Base-by-base conservation (phyloP, 148 eudicot genomes). In the Camellia sinensis region DNA sequence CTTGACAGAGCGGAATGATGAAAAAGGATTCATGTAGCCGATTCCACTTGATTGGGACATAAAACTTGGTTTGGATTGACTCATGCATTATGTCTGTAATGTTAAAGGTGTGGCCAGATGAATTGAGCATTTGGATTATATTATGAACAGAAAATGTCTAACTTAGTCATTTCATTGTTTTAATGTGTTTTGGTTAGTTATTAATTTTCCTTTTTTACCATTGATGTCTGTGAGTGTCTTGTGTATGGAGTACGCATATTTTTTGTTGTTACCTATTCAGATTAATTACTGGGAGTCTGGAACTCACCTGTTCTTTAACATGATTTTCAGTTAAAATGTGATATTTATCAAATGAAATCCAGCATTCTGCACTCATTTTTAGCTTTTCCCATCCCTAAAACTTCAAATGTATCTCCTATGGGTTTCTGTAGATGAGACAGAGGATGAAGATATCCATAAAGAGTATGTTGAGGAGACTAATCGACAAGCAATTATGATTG, bases 381-480 rank as follows among this genome's bases (percentile, higher is more conserved):
- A 41, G 70, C 29, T 68, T 63, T 19, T 79, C 61, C 41, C 18
- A 29, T 79, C 48, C 21, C 59, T 60, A 13, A 12, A 62, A 9
- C 44, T 50, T 65, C 15, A 21, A 19, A 15, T 45, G 37, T 29
- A 21, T 56, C 63, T 75, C 67, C 19, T 53, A 53, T 77, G 29
- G 41, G 61, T 37, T 57, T 61, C 17, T 73, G 69, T 84, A 94
- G 98, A 88, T 80, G 93, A 94, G 67, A 85, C 87, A 40, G 95
- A 94, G 78, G 97, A 92, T 66, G 97, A 90, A 87, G 93, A 89
- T 82, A 85, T 81, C 56, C 89, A 87, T 74, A 88, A 89, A 86
- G 99, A 93, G 86, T 96, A 96, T 86, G 85, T 91, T 56, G 99
- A 96, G 84, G 98, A 92, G 82, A 93, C 93, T 68, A 93, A 88